Evolutionary conservation across 345 rosid genomes (phyloP), one percentile per base, ranked within the genome.

Genomic region (Garcia nutans): DNA sequence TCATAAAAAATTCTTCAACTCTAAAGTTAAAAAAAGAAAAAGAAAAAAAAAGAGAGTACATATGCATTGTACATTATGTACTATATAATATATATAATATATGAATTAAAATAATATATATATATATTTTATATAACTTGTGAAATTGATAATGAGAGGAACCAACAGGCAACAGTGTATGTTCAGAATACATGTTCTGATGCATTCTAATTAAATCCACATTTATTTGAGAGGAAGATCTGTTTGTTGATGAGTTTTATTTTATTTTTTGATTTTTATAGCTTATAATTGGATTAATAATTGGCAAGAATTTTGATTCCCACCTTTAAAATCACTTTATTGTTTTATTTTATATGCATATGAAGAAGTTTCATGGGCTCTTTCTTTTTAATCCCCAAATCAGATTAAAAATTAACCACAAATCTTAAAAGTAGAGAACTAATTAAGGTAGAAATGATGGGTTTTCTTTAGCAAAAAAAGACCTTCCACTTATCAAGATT

Each of bases 281-380:
- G 63, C 8, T 70, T 9, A 52, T 57, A 65, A 71, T 64, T 80
- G 61, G 66, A 49, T 60, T 74, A 70, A 81, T 81, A 77, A 86
- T 83, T 77, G 80, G 2, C 1, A 69, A 47, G 74, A 42, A 73
- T 70, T 64, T 65, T 58, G 60, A 31, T 58, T 23, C 79, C 42
- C 65, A 31, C 50, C 50, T 31, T 26, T 15, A 42, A 9, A 16
- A 50, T 3, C 37, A 49, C 23, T 66, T 62, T 70, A 0, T 44
- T 44, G 0, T 47, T 47, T 47, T 47, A 9, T 47, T 5, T 45
- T 45, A 33, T 33, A 33, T 2, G 5, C 0, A 37, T 37, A 37
- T 47, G 8, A 10, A 16, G 86, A 79, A 79, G 66, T 79, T 79
- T 79, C 86, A 56, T 61, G 8, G 44, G 6, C 65, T 11, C 13